Evolutionary conservation across 78 protist species (phyloP).

Genomic region (Mastigamoeba balamuthi): DNA sequence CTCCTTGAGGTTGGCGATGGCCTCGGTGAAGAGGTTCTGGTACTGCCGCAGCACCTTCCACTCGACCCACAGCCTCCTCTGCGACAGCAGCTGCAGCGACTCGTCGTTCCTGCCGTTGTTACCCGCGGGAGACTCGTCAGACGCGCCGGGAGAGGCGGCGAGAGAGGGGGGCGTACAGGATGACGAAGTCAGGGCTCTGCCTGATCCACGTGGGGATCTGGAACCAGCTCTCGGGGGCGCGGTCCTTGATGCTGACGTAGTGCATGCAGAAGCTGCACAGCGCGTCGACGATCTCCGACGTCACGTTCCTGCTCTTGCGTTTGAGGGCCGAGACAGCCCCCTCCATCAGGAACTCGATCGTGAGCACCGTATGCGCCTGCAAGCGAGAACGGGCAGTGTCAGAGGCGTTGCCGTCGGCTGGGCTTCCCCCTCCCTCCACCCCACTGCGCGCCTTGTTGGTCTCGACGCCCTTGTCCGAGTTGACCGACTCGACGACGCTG

Average conservation of each 20-base stretch:
- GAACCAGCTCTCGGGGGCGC: background rate
- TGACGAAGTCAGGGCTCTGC: slow-evolving; percentile 1
- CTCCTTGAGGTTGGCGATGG: background rate
- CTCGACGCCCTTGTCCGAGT: too few relatives aligned
- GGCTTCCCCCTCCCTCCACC: too few relatives aligned
- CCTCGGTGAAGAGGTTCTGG: background rate
- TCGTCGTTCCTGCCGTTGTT: background rate
- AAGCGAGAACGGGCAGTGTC: too few relatives aligned
- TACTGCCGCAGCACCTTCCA: slow-evolving; percentile 10
- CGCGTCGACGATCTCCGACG: background rate
- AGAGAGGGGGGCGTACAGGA: background rate
- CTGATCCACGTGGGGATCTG: background rate
- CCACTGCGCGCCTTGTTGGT: too few relatives aligned
- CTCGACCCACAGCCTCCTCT: background rate
- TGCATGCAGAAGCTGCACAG: background rate
- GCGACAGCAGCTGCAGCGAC: background rate
- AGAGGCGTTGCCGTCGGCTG: too few relatives aligned
- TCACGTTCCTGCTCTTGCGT: background rate
- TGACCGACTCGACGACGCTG: too few relatives aligned
- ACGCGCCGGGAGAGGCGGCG: background rate
- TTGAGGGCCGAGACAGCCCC: background rate
- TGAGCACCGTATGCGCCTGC: background rate
- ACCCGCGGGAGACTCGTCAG: background rate
- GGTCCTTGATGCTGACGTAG: background rate
- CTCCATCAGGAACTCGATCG: background rate